These are phyloP conservation scores for Hebeloma cylindrosporum DNA, from an alignment of 768 basidiomycete species.

Conservation along the genomic window DNA sequence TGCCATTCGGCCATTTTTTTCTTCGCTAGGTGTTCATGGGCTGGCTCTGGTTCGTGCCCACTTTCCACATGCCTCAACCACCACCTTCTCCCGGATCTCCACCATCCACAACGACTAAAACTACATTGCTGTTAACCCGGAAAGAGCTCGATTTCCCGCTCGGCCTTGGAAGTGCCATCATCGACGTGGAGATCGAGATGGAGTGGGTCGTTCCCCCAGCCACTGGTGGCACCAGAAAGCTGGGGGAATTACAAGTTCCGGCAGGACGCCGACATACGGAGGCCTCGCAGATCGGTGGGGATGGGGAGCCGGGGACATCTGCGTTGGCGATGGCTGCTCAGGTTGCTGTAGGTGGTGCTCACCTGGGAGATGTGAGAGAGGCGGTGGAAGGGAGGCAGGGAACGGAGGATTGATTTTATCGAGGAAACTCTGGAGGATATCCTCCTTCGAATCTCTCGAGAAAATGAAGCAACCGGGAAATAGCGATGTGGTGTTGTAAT, in stretches of 20 bases:
- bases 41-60: slow-evolving; percentile 86
- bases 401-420: slow-evolving; percentile 18
- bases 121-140: slow-evolving; percentile 46
- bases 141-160: slow-evolving; percentile 79
- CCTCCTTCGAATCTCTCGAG: neutral
- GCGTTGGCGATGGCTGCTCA: slow-evolving; percentile 33
- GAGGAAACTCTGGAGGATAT: neutral
- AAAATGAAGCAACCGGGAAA: too few relatives aligned
- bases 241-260: slow-evolving; percentile 10
- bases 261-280: slow-evolving; percentile 14
- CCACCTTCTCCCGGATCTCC: slow-evolving; percentile 26
- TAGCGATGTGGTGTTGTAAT: too few relatives aligned
- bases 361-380: slow-evolving; percentile 22
- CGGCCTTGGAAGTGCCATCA: slow-evolving; percentile 64
- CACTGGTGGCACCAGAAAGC: neutral
- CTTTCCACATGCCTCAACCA: slow-evolving; percentile 71
- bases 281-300: slow-evolving; percentile 19
- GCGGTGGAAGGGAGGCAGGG: slow-evolving; percentile 36
- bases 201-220: slow-evolving; percentile 15
- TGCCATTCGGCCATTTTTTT: too few relatives aligned
- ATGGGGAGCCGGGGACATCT: slow-evolving; percentile 25
- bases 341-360: slow-evolving; percentile 21
- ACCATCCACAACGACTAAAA: slow-evolving; percentile 20
- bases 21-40: slow-evolving; percentile 64
- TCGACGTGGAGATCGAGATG: slow-evolving; percentile 60